Conservation (phyloP, 768 basidiomycete genomes). For the Pleurotus ostreatus region DNA sequence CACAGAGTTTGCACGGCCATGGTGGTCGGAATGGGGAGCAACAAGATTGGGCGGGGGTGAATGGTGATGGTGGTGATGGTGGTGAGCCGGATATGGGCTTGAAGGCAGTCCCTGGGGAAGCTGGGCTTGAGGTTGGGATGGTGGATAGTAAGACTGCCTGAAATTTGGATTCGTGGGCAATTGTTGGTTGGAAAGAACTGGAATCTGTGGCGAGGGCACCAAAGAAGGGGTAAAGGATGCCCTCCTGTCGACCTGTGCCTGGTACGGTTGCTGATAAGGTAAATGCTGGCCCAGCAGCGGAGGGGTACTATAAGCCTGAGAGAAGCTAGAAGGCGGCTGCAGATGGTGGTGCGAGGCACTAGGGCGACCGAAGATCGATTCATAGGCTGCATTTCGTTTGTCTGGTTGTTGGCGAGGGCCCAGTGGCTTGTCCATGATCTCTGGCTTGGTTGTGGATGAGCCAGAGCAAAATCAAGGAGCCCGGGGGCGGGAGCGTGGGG, state of each 20-base stretch:
- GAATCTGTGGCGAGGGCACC: slow-evolving; percentile 24
- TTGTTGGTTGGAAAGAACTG: slow-evolving; percentile 5
- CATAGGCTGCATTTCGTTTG: slow-evolving; percentile 79
- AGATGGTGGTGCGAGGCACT: slow-evolving; percentile 51
- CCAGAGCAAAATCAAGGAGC: neutral
- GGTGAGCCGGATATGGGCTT: slow-evolving; percentile 17
- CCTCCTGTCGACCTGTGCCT: slow-evolving; percentile 39
- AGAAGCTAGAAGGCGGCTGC: slow-evolving; percentile 16
- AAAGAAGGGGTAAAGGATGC: slow-evolving; percentile 40
- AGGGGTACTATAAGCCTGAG: slow-evolving; percentile 20
- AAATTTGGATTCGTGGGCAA: slow-evolving; percentile 18
- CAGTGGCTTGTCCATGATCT: slow-evolving; percentile 42
- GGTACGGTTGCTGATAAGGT: slow-evolving; percentile 35
- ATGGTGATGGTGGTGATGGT: slow-evolving; percentile 19
- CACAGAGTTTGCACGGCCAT: slow-evolving; percentile 48
- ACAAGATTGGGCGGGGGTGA: slow-evolving; percentile 34
- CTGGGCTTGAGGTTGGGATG: slow-evolving; percentile 17
- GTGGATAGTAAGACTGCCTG: slow-evolving; percentile 37
- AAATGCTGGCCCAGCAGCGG: slow-evolving; percentile 21
- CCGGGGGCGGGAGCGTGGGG: neutral
- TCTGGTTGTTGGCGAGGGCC: slow-evolving; percentile 61
- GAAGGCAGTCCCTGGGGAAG: slow-evolving; percentile 4
- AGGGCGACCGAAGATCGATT: slow-evolving; percentile 83
- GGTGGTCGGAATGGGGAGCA: slow-evolving; percentile 12
- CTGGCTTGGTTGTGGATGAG: neutral